Base-by-base conservation (phyloP, 805 yeast species). In the Clavispora vitiphila region DNA sequence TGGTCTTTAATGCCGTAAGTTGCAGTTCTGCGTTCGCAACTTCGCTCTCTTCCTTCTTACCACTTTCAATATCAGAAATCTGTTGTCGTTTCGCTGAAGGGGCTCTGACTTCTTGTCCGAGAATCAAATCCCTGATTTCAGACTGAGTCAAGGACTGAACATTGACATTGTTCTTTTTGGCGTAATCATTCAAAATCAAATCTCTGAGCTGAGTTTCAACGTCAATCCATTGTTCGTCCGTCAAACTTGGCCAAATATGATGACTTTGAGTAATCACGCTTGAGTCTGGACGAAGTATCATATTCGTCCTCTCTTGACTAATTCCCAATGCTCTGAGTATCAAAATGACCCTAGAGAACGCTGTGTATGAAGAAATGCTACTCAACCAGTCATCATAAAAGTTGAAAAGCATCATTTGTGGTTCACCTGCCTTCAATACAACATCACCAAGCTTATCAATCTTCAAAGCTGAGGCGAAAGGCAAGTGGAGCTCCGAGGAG, bases 351-450 rank as follows among this genome's bases (percentile, higher is more conserved):
- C 99, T 74, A 5, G 96, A 88, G 60, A 93, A 93, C 0, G 98
- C 98, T 1, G 99, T 93, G 60, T 83, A 87, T 0, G 96, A 79
- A 0, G 96, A 87, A 31, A 88, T 79, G 1, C 78, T 72, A 44
- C 78, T 76, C 43, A 89, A 68, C 99, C 99, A 93, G 58, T 93
- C 96, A 60, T 93, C 99, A 61, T 88, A 93, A 37, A 93, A 69
- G 56, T 90, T 89, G 67, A 89, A 86, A 43, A 90, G 65, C 3
- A 85, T 86, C 96, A 90, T 86, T 58, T 88, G 91, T 0, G 96
- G 95, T 58, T 89, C 96, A 30, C 83, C 86, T 5, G 98, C 96
- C 50, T 80, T 81, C 62, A 84, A 67, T 8, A 93, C 91, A 39
- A 86, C 69, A 44, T 86, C 87, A 0, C 83, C 77, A 35, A 93